phyloP scores from a whole-genome alignment of 176 grass and related monocot species.

The Bothriochloa decipiens region DNA sequence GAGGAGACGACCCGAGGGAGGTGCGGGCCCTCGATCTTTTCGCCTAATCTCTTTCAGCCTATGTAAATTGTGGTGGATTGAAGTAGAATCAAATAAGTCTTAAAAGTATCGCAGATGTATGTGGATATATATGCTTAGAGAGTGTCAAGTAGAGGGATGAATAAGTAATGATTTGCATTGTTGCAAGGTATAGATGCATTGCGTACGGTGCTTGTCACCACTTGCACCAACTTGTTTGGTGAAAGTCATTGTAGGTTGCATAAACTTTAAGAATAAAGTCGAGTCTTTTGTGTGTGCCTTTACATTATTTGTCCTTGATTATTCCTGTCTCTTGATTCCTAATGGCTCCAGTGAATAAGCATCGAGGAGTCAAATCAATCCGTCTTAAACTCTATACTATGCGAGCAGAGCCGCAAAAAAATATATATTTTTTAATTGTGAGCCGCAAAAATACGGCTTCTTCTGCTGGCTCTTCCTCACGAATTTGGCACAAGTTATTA shows the following conservation, averaged over 20 bases:
- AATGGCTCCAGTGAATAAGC: no score
- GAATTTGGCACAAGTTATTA: no score
- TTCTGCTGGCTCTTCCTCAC: no score
- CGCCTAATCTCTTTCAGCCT: not conserved
- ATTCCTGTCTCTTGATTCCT: not conserved
- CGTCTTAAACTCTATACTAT: no score
- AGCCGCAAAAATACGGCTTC: no score
- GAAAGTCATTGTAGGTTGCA: not conserved
- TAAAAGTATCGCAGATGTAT: not conserved
- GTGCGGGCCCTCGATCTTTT: no score
- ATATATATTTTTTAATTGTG: no score
- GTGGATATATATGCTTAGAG: not conserved
- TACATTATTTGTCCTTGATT: not conserved
- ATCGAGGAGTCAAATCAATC: no score
- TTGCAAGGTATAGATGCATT: not conserved
- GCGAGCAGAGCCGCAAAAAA: no score
- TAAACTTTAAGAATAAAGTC: slow-evolving; percentile 11
- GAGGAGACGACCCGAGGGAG: no score
- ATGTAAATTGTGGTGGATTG: not conserved
- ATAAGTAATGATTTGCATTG: not conserved
- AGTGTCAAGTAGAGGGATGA: not conserved
- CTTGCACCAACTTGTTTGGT: slow-evolving; percentile 18
- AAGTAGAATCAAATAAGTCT: not conserved
- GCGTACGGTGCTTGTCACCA: slow-evolving; percentile 1
- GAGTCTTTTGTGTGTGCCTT: not conserved